Conservation (phyloP, 2,329 filamentous ascomycete genomes). For the Canariomyces notabilis region DNA sequence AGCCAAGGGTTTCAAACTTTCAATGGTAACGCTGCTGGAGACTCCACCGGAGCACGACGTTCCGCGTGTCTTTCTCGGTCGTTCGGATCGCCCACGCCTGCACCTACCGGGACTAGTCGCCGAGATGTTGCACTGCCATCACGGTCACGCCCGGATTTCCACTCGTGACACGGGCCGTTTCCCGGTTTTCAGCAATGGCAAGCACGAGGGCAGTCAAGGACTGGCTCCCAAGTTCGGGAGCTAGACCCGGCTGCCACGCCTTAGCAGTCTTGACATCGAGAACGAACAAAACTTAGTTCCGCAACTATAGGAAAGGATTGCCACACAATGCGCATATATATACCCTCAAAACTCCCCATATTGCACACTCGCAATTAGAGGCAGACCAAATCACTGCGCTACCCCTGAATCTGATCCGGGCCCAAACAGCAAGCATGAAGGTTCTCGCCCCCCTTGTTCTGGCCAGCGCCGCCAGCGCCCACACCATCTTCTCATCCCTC, state of each 20-base stretch:
- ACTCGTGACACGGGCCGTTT: slow-evolving; percentile 2
- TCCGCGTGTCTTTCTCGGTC: slow-evolving; percentile 9
- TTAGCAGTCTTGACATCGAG: no score
- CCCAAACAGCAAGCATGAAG: slow-evolving; percentile 18
- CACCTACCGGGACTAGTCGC: slow-evolving; percentile 14
- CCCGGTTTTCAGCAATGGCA: not conserved
- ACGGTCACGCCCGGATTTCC: slow-evolving; percentile 4
- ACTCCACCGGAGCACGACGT: slow-evolving; percentile 12
- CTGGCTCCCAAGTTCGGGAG: not conserved
- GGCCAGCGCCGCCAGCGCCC: slow-evolving; percentile 21
- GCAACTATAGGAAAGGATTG: no score
- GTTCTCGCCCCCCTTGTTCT: slow-evolving; percentile 20
- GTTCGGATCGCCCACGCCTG: slow-evolving; percentile 5
- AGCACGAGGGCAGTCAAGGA: slow-evolving; percentile 5
- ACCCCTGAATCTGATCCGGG: no score
- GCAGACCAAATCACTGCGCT: no score
- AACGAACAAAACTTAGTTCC: no score
- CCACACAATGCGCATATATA: no score
- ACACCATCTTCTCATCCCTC: slow-evolving; percentile 25
- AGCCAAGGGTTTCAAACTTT: no score
- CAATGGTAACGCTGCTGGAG: slow-evolving; percentile 21
- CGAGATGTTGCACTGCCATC: slow-evolving; percentile 16
- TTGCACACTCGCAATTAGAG: no score
- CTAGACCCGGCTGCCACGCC: not conserved
- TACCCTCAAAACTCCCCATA: no score